Evolutionary conservation across 2,329 filamentous ascomycete species (phyloP).

Genomic region (Talaromyces atroroseus): DNA sequence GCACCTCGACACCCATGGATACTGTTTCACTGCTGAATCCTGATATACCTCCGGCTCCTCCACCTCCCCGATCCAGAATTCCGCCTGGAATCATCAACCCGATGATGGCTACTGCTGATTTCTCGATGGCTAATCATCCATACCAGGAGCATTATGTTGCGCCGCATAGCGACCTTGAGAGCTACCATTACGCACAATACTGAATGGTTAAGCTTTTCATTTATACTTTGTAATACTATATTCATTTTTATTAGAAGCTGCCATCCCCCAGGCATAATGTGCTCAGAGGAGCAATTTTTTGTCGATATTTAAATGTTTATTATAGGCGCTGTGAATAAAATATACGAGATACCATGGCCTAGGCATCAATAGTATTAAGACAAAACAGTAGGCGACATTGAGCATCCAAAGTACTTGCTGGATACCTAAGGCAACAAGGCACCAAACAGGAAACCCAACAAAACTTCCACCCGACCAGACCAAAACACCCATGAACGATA

Average conservation of each 20-base stretch:
- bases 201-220: background rate
- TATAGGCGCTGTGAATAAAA: no score
- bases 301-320: no score
- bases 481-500: background rate
- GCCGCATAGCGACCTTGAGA: slow-evolving; percentile 43
- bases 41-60: slow-evolving; percentile 17
- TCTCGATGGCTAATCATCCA: slow-evolving; percentile 70
- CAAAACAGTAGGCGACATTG: background rate
- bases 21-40: slow-evolving; percentile 15
- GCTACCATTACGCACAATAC: slow-evolving; percentile 20
- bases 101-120: slow-evolving; percentile 65
- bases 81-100: slow-evolving; percentile 60
- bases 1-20: slow-evolving; percentile 5
- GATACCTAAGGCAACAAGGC: slow-evolving; percentile 8
- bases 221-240: background rate
- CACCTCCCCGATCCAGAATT: slow-evolving; percentile 28
- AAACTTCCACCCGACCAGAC: background rate
- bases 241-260: no score
- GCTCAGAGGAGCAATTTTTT: no score
- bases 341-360: no score
- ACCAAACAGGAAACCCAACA: background rate
- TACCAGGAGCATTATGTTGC: slow-evolving; percentile 77
- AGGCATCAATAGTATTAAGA: background rate
- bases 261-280: no score
- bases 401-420: background rate